Evolutionary conservation across 2,329 filamentous ascomycete genomes (phyloP).

Genomic region (Sporothrix brasiliensis): DNA sequence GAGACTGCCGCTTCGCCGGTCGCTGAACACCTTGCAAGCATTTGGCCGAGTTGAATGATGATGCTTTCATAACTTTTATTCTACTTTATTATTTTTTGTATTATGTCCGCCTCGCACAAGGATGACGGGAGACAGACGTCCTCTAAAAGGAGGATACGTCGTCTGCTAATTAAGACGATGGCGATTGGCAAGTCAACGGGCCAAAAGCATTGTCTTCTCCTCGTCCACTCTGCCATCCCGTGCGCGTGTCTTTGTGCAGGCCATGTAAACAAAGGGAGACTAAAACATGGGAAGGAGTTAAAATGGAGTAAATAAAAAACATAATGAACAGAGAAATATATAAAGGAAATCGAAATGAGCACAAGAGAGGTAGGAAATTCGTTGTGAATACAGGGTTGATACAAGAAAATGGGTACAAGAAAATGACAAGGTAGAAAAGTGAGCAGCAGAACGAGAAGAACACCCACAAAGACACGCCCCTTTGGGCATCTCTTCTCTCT

Average conservation of each 20-base stretch:
- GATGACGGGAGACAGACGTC: not conserved
- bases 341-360: conserved; percentile 7
- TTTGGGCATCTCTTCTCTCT: not conserved
- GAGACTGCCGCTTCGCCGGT: not conserved
- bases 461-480: not conserved
- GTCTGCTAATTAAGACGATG: not conserved
- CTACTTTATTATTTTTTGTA: conserved; percentile 18
- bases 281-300: not conserved
- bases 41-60: too few relatives aligned
- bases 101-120: not conserved
- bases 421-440: conserved; percentile 25
- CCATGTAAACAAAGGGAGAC: conserved; percentile 26
- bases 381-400: conserved; percentile 23
- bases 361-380: conserved; percentile 13
- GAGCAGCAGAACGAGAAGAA: conserved; percentile 4
- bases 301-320: not conserved
- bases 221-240: not conserved
- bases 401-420: conserved; percentile 25
- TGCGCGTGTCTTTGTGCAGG: conserved; percentile 6
- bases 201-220: not conserved
- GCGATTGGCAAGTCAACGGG: not conserved
- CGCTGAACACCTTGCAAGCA: not conserved
- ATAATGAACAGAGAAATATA: conserved; percentile 1
- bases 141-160: not conserved
- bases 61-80: not conserved